phyloP scores from a whole-genome alignment of 2,329 filamentous ascomycete genomes.

The Cladobotryum protrusum region DNA sequence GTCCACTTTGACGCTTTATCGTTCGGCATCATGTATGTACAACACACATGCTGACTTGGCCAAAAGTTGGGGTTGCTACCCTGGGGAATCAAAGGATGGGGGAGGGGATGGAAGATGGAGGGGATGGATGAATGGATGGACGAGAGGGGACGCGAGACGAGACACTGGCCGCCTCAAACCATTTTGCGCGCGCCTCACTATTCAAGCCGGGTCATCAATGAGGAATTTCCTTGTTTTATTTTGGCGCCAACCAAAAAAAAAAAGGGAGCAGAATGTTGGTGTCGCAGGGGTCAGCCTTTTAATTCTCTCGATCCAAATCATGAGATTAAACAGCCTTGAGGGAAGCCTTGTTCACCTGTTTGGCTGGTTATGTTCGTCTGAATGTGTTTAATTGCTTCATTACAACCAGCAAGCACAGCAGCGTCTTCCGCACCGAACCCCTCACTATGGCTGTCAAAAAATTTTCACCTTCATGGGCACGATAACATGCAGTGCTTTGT shows the following conservation, averaged over 20 bases:
- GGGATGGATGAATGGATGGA: neutral
- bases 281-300: too few species aligned
- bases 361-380: too few species aligned
- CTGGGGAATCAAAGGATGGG: neutral
- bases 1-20: neutral
- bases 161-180: neutral
- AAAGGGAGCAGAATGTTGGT: too few species aligned
- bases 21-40: constrained; percentile 4
- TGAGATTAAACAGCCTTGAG: too few species aligned
- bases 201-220: too few species aligned
- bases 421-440: neutral
- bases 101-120: neutral
- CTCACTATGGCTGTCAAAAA: constrained; percentile 1
- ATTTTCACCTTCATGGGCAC: constrained; percentile 11
- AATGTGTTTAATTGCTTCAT: too few species aligned
- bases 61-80: neutral
- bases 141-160: neutral
- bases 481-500: constrained; percentile 34
- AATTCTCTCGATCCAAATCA: too few species aligned
- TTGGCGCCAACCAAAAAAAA: too few species aligned
- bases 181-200: neutral
- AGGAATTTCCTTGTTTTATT: too few species aligned
- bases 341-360: too few species aligned
- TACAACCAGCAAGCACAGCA: neutral
- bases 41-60: constrained; percentile 8